These are phyloP conservation scores for Umbelopsis sp. DNA, from an alignment of 371 early-diverging fungal genomes.

Conservation along the genomic window DNA sequence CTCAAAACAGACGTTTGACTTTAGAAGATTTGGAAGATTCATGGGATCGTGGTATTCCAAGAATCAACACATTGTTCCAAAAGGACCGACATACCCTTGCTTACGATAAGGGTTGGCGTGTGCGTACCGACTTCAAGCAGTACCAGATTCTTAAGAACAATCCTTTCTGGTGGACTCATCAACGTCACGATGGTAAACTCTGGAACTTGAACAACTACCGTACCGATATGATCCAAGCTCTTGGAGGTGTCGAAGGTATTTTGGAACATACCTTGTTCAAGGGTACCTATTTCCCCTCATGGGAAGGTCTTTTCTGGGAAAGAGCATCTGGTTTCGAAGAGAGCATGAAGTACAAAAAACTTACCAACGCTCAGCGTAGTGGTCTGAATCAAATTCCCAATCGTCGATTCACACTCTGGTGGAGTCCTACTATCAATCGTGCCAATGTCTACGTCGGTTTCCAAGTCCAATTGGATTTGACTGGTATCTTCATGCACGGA, in stretches of 20 bases:
- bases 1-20: slow-evolving; percentile 93
- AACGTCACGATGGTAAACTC: slow-evolving; percentile 96
- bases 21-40: slow-evolving; percentile 97
- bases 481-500: slow-evolving; percentile 99
- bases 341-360: slow-evolving; percentile 84
- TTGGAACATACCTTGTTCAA: slow-evolving; percentile 98
- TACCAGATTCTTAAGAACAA: slow-evolving; percentile 95
- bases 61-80: slow-evolving; percentile 96
- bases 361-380: slow-evolving; percentile 98
- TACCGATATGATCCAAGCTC: slow-evolving; percentile 97
- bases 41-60: slow-evolving; percentile 99
- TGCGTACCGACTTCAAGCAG: slow-evolving; percentile 96
- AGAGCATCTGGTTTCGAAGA: slow-evolving; percentile 62
- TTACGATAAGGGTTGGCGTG: slow-evolving; percentile 99
- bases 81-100: slow-evolving; percentile 98
- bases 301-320: slow-evolving; percentile 99
- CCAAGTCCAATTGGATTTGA: slow-evolving; percentile 98
- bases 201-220: slow-evolving; percentile 98
- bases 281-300: slow-evolving; percentile 96
- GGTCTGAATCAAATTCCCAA: slow-evolving; percentile 99
- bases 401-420: slow-evolving; percentile 99
- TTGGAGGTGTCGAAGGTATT: slow-evolving; percentile 99
- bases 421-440: slow-evolving; percentile 98
- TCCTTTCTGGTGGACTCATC: slow-evolving; percentile 96
- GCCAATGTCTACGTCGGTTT: slow-evolving; percentile 99